A percentile compares a stretch with the other conserved stretches of the same genome.
Evolutionary conservation across 768 basidiomycete species (phyloP).

Genomic region (Calocera cornea): DNA sequence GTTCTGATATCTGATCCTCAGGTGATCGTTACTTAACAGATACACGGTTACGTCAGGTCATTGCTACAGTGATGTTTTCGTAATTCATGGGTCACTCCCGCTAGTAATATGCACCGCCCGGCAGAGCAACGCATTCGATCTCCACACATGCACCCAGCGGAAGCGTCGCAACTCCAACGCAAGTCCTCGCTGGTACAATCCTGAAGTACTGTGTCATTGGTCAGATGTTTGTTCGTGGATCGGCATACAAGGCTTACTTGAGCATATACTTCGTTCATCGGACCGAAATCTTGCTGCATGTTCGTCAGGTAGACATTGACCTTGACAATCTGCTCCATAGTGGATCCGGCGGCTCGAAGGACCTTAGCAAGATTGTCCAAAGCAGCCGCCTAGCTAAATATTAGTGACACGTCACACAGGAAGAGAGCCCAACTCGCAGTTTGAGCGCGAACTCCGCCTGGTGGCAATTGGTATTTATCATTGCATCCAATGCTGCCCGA

Average conservation of each 20-base stretch:
- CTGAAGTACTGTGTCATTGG: neutral
- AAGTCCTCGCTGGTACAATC: slow-evolving; percentile 41
- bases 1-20: too few species aligned
- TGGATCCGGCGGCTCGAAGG: slow-evolving; percentile 39
- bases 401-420: neutral
- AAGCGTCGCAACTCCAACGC: slow-evolving; percentile 41
- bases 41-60: neutral
- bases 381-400: neutral
- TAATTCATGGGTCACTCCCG: neutral
- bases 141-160: slow-evolving; percentile 44
- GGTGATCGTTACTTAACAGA: too few species aligned
- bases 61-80: neutral
- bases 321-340: slow-evolving; percentile 39
- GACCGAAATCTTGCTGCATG: slow-evolving; percentile 39
- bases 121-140: slow-evolving; percentile 42
- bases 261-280: slow-evolving; percentile 46
- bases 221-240: neutral
- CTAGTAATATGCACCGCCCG: neutral
- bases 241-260: slow-evolving; percentile 26
- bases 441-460: neutral
- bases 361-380: slow-evolving; percentile 38
- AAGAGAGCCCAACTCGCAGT: neutral
- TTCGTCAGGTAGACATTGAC: slow-evolving; percentile 49
- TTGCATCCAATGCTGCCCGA: neutral
- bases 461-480: neutral